These are phyloP conservation scores for Phtheirospermum japonicum DNA, from an alignment of 257 asterid species.

Conservation along the genomic window DNA sequence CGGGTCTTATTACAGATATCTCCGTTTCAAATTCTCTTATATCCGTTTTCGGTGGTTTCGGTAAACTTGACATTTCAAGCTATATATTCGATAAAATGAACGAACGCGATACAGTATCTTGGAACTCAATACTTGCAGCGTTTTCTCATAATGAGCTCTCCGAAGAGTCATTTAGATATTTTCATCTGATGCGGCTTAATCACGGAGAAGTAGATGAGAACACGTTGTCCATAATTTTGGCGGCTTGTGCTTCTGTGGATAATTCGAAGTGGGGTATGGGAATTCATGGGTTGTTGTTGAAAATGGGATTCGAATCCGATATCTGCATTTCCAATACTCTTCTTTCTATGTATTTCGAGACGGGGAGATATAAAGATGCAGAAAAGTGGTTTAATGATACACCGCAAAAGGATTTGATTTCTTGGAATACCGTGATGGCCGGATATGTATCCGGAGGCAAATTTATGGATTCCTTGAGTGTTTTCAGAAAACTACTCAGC, in stretches of 20 bases:
- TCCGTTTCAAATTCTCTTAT: conserved; percentile 66
- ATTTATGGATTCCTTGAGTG: conserved; percentile 45
- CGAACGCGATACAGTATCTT: conserved; percentile 53
- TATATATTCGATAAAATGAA: conserved; percentile 49
- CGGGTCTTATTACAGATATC: conserved; percentile 50
- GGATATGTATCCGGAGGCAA: conserved; percentile 53
- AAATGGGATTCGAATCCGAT: conserved; percentile 48
- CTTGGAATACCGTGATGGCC: conserved; percentile 77
- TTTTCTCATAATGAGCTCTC: conserved; percentile 41
- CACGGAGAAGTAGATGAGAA: conserved; percentile 52
- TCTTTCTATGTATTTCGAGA: conserved; percentile 60
- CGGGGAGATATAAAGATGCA: conserved; percentile 45
- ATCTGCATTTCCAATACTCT: conserved; percentile 34
- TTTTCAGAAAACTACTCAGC: conserved; percentile 38
- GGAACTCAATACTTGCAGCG: conserved; percentile 73
- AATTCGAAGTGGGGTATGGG: conserved; percentile 57
- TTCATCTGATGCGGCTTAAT: conserved; percentile 52
- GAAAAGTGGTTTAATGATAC: conserved; percentile 44
- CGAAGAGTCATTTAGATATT: conserved; percentile 44
- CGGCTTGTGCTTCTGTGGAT: conserved; percentile 15
- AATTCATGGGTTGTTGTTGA: conserved; percentile 60
- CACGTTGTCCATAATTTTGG: conserved; percentile 46
- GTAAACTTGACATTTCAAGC: conserved; percentile 38
- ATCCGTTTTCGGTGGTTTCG: conserved; percentile 50
- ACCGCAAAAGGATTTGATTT: conserved; percentile 54